Evolutionary conservation across 768 basidiomycete species (phyloP), one percentile per base, ranked within the genome.

Genomic region (Asterophora lycoperdoides): DNA sequence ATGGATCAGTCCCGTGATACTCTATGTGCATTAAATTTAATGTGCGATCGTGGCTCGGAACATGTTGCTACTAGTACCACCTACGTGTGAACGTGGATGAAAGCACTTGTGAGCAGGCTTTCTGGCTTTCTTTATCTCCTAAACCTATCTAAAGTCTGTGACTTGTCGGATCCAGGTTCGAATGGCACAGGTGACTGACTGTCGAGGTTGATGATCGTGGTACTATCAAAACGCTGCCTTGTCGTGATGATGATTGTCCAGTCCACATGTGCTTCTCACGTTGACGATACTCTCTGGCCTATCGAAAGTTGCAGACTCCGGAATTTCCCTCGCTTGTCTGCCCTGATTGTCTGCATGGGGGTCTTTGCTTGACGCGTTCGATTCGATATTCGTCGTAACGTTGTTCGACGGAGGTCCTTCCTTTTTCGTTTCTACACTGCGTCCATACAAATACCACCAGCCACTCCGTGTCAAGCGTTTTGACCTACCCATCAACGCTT

Each of bases 291-390:
- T 33, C 49, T 59, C 50, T 53, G 41, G 58, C 35, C 48, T 18
- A 50, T 53, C 55, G 56, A 56, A 56, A 54, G 13, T 39, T 48
- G 14, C 32, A 44, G 37, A 34, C 15, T 43, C 36, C 43, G 55
- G 44, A 55, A 39, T 64, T 63, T 63, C 59, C 57, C 59, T 65
- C 62, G 64, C 54, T 46, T 62, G 53, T 37, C 51, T 64, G 53
- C 60, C 61, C 61, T 62, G 55, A 57, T 32, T 53, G 23, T 29
- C 56, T 52, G 44, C 46, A 56, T 52, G 49, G 54, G 53, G 40
- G 58, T 45, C 43, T 56, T 36, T 46, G 48, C 28, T 57, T 53
- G 50, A 56, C 54, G 46, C 52, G 51, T 60, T 56, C 57, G 50
- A 60, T 60, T 60, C 44, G 40, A 47, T n/a, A n/a, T 36, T 38